Base-by-base conservation (phyloP, 2,329 filamentous ascomycete genomes). In the Elsinoe necatrix region DNA sequence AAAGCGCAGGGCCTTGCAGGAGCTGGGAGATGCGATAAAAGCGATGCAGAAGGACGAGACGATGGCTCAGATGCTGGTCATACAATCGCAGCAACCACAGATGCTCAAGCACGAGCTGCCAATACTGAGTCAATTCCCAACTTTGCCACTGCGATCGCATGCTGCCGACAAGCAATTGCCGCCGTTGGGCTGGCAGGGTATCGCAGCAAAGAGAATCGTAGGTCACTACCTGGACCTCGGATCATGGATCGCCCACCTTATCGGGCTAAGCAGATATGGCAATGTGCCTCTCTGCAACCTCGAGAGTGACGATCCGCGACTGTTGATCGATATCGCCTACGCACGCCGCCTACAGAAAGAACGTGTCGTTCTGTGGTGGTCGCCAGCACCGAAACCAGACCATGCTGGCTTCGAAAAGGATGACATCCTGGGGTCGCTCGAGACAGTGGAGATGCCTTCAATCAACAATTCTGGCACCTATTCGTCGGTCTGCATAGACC, bases 281-380 rank as follows among this genome's bases (percentile, higher is more conserved):
- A 89, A 97, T 68, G 83, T 98, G 3, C 93, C 93, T 1, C 77
- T 99, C 6, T 97, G 93, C 72, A 98, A 99, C 65, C 75, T 99
- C 29, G 93, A 97, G 69, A 85, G 85, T 42, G 93, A 97, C 63
- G 93, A 98, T 65, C 92, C 93, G 25, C 83, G 89, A 2, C 97
- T 93, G 73, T 75, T 98, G 56, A 98, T 99, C 63, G 93, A 99
- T 67, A 83, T 99, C 56, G 88, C 92, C 0, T 99, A 97, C 68
- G 93, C 93, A 0, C 80, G 95, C 57, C 82, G 91, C 16, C 75
- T 99, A 54, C 89, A 95, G 66, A 86, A 87, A 62, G 95, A 92
- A 67, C 90, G 91, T 57, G 89, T 98, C 1, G 87, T 98, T 4
- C 76, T 99, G 5, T 99, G 93, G 93, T 99, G 93, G 93, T 97